These are phyloP conservation scores for Halteria grandinella DNA, from an alignment of 73 alveolate species.

Conservation along the genomic window DNA sequence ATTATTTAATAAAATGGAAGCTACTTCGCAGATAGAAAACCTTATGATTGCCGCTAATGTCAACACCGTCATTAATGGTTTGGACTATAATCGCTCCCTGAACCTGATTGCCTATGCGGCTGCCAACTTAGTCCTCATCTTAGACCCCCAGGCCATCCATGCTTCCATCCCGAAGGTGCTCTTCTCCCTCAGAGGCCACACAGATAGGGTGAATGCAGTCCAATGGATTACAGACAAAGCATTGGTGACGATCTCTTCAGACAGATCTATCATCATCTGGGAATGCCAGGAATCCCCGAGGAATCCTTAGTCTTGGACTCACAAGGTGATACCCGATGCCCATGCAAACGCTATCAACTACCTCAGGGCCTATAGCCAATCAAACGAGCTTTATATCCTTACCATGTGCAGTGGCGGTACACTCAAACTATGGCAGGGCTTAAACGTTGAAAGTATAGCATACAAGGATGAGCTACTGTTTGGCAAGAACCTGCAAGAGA, in stretches of 20 bases:
- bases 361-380: slow-evolving; percentile 6
- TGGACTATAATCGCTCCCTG: slow-evolving; percentile 1
- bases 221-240: slow-evolving; percentile 72
- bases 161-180: slow-evolving; percentile 11
- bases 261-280: slow-evolving; percentile 79
- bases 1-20: not conserved
- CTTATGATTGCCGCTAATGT: slow-evolving; percentile 58
- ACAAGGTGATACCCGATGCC: slow-evolving; percentile 20
- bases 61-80: slow-evolving; percentile 36
- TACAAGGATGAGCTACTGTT: slow-evolving; percentile 59
- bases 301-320: slow-evolving; percentile 5
- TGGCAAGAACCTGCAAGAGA: slow-evolving; percentile 81
- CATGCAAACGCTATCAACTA: slow-evolving; percentile 48
- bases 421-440: slow-evolving; percentile 53
- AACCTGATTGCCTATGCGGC: slow-evolving; percentile 38
- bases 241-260: slow-evolving; percentile 78
- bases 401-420: slow-evolving; percentile 54
- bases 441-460: not conserved
- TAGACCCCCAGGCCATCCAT: slow-evolving; percentile 22
- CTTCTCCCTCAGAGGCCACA: slow-evolving; percentile 76
- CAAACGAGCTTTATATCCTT: slow-evolving; percentile 18
- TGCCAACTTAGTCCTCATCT: not conserved
- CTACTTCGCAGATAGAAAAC: not conserved
- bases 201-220: slow-evolving; percentile 82
- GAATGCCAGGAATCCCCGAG: slow-evolving; percentile 3